Conservation (phyloP, 768 basidiomycete species). For the Amanita brunnescens region DNA sequence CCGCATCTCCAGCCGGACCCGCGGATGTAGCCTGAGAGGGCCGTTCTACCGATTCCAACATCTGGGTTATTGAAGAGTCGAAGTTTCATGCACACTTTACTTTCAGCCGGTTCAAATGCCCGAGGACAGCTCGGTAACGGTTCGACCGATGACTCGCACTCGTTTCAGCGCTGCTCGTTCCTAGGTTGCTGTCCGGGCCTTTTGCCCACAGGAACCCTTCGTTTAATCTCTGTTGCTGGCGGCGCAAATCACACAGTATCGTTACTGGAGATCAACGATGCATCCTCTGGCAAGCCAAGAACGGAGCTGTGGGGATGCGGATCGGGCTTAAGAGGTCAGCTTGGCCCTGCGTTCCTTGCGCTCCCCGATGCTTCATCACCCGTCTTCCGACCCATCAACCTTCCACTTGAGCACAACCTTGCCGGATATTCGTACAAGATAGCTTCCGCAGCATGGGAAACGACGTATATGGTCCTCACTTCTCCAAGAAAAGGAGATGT, state of each 20-base stretch:
- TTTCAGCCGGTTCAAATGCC: slow-evolving; percentile 42
- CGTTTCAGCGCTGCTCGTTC: slow-evolving; percentile 35
- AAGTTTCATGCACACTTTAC: slow-evolving; percentile 19
- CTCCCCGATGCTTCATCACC: slow-evolving; percentile 14
- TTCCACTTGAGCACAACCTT: slow-evolving; percentile 29
- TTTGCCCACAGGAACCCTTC: slow-evolving; percentile 21
- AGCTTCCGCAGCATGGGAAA: slow-evolving; percentile 77
- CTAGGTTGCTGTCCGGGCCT: slow-evolving; percentile 16
- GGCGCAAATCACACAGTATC: slow-evolving; percentile 79
- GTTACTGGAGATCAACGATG: slow-evolving; percentile 34
- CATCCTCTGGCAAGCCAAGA: background rate
- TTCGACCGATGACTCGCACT: slow-evolving; percentile 35
- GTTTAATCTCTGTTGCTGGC: slow-evolving; percentile 45
- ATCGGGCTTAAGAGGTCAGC: slow-evolving; percentile 61
- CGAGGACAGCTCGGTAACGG: slow-evolving; percentile 43
- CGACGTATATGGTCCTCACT: slow-evolving; percentile 63
- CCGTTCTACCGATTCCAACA: too few species aligned
- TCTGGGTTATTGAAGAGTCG: too few species aligned
- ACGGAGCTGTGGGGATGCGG: slow-evolving; percentile 68
- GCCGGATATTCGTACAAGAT: slow-evolving; percentile 34
- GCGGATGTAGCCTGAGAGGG: too few species aligned
- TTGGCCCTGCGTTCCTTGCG: slow-evolving; percentile 34
- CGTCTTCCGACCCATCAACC: slow-evolving; percentile 40
- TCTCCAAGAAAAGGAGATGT: slow-evolving; percentile 33
- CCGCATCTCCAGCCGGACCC: too few species aligned